Conservation (phyloP, 2,329 filamentous ascomycete genomes). For the Penicillium sp. region DNA sequence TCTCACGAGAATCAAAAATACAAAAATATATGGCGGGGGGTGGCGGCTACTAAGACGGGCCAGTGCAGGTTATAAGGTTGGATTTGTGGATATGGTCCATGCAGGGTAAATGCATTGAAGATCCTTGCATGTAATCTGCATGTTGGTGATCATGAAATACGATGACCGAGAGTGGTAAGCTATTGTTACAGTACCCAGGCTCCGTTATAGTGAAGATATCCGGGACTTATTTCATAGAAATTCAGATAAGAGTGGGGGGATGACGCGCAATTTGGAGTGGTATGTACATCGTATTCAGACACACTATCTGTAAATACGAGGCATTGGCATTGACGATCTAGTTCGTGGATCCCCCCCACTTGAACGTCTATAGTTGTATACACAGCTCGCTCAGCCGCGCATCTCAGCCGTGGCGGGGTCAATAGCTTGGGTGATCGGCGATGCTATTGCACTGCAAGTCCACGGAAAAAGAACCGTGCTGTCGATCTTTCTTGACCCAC, state of each 20-base stretch:
- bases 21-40: too few species aligned
- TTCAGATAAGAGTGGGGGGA: background rate
- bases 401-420: background rate
- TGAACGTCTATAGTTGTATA: background rate
- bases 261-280: background rate
- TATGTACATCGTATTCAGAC: background rate
- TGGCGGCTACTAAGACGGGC: constrained; percentile 1
- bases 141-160: constrained; percentile 8
- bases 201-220: background rate
- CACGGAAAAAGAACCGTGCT: background rate
- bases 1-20: background rate
- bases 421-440: background rate
- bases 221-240: background rate
- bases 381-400: background rate
- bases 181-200: background rate
- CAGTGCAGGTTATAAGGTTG: background rate
- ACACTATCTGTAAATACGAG: background rate
- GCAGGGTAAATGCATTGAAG: constrained; percentile 7
- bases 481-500: background rate
- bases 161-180: constrained; percentile 5
- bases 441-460: background rate
- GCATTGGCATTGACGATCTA: constrained; percentile 5
- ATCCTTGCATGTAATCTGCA: constrained; percentile 8
- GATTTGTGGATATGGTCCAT: constrained; percentile 4
- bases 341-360: constrained; percentile 10